Percentiles rank a stretch among this genome's conserved stretches.
phyloP scores from a whole-genome alignment of 805 yeast species.

The Candida arabinofermentans region DNA sequence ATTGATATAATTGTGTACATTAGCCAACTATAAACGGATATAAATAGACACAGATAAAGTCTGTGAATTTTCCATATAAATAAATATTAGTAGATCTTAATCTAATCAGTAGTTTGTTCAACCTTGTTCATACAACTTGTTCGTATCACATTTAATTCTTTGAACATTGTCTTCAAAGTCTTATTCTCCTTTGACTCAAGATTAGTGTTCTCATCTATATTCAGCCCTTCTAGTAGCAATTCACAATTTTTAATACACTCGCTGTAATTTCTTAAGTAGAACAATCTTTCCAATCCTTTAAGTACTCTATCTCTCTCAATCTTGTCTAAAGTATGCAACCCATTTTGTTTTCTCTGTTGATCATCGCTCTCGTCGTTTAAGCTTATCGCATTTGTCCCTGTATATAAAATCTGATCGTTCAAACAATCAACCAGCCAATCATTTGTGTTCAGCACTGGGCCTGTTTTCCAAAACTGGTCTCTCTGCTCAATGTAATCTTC shows the following conservation, averaged over 20 bases:
- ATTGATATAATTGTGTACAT: not conserved
- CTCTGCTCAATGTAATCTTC: constrained; percentile 57
- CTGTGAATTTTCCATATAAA: not conserved
- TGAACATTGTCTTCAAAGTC: constrained; percentile 45
- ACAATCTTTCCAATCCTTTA: constrained; percentile 60
- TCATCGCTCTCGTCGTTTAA: constrained; percentile 23
- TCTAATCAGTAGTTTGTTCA: not conserved
- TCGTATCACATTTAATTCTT: constrained; percentile 46
- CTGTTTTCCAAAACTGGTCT: constrained; percentile 43
- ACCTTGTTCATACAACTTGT: constrained; percentile 31
- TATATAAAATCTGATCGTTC: not conserved
- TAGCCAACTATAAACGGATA: too few relatives aligned
- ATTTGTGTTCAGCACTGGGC: constrained; percentile 53
- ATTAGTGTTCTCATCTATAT: constrained; percentile 21
- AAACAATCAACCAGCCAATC: constrained; percentile 35
- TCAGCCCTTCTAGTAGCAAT: constrained; percentile 26
- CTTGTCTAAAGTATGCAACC: constrained; percentile 34
- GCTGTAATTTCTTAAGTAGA: constrained; percentile 48
- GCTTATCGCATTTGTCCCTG: not conserved
- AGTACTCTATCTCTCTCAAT: constrained; percentile 52
- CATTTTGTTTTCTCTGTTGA: too few relatives aligned
- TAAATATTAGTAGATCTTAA: not conserved
- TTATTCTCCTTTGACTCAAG: constrained; percentile 33
- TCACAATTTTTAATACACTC: constrained; percentile 46
- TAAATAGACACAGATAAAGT: too few relatives aligned